Evolutionary conservation across 768 basidiomycete species (phyloP).

Genomic region (Coprinopsis cinerea): DNA sequence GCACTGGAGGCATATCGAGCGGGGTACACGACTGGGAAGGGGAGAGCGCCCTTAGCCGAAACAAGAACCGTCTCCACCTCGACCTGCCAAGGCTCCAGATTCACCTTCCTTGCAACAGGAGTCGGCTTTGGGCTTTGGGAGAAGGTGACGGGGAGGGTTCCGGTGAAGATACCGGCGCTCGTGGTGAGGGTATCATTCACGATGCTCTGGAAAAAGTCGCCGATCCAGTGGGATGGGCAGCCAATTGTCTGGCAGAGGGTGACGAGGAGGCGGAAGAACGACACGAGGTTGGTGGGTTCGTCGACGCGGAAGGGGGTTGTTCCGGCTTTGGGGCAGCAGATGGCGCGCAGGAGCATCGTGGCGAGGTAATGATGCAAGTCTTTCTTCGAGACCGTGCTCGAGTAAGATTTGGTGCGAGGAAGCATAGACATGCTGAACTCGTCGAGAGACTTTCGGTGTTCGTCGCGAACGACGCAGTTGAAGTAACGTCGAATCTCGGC

Average conservation of each 20-base stretch:
- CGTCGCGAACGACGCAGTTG: constrained; percentile 11
- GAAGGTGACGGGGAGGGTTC: constrained; percentile 11
- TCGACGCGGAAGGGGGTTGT: constrained; percentile 14
- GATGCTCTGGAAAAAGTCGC: constrained; percentile 17
- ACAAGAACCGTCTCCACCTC: constrained; percentile 15
- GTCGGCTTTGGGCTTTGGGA: not conserved
- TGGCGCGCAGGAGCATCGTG: constrained; percentile 13
- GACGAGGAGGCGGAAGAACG: constrained; percentile 14
- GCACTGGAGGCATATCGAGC: not conserved
- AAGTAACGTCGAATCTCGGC: not conserved
- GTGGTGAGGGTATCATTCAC: constrained; percentile 16
- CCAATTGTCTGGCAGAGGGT: constrained; percentile 13
- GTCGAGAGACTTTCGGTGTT: constrained; percentile 6
- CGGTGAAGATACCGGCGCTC: constrained; percentile 10
- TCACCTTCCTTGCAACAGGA: constrained; percentile 11
- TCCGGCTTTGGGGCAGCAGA: constrained; percentile 13
- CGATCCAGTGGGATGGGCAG: constrained; percentile 19
- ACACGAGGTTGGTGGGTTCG: constrained; percentile 15
- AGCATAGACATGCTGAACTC: constrained; percentile 15
- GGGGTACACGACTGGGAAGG: constrained; percentile 14
- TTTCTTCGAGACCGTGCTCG: constrained; percentile 13
- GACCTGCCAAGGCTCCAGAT: constrained; percentile 14
- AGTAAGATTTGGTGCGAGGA: constrained; percentile 11
- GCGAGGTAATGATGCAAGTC: constrained; percentile 17
- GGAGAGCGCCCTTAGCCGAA: constrained; percentile 9